A percentile compares a stretch with the other conserved stretches of the same genome.
Evolutionary conservation across 2,329 filamentous ascomycete species (phyloP).

Genomic region (Colletotrichum graminicola): DNA sequence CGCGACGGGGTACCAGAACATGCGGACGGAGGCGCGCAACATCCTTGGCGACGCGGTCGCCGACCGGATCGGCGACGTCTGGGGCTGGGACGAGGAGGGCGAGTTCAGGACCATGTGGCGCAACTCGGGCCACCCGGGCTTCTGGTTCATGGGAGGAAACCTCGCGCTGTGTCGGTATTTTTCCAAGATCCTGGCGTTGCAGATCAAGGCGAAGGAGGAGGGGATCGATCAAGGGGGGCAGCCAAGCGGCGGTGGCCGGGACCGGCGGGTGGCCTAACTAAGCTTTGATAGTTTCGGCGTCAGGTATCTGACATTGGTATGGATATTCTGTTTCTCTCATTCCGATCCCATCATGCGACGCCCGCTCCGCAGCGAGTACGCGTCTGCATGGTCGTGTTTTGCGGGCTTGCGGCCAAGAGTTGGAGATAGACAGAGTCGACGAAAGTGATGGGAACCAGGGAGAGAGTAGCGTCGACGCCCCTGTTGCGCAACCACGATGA

Average conservation of each 20-base stretch:
- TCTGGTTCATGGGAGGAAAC: slow-evolving; percentile 55
- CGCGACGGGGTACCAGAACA: slow-evolving; percentile 64
- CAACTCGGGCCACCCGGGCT: slow-evolving; percentile 50
- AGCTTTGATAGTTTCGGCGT: neutral
- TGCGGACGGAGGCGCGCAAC: slow-evolving; percentile 61
- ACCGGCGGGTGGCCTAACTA: neutral
- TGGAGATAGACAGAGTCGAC: too few relatives aligned
- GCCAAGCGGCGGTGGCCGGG: neutral
- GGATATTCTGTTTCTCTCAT: neutral
- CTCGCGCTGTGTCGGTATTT: slow-evolving; percentile 51
- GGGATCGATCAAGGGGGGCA: slow-evolving; percentile 28
- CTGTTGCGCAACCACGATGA: too few relatives aligned
- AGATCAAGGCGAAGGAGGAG: slow-evolving; percentile 43
- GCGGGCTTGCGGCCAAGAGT: neutral
- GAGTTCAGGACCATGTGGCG: slow-evolving; percentile 54
- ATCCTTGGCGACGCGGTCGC: slow-evolving; percentile 64
- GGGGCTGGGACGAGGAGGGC: slow-evolving; percentile 62
- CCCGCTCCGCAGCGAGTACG: neutral
- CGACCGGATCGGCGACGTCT: slow-evolving; percentile 59
- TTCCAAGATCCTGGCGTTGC: slow-evolving; percentile 51
- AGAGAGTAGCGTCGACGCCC: neutral
- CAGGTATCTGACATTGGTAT: neutral
- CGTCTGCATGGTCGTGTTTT: neutral
- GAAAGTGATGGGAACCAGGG: too few relatives aligned
- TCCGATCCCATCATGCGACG: neutral